phyloP scores from a whole-genome alignment of 768 basidiomycete species.

The Calocera viscosa region DNA sequence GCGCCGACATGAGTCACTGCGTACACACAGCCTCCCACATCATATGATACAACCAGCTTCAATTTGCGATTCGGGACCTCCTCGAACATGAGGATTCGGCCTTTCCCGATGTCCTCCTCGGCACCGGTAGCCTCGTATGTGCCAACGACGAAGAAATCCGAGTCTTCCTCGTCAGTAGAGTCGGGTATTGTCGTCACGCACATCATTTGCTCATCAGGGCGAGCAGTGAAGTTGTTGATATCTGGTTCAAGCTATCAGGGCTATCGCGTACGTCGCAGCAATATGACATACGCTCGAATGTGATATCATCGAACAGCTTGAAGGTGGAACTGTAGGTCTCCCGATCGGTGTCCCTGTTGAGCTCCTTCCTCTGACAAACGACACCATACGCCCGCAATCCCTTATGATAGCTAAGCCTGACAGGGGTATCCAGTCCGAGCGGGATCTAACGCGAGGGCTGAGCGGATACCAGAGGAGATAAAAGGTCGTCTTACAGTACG shows the following conservation, averaged over 20 bases:
- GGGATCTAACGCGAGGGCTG: slow-evolving; percentile 38
- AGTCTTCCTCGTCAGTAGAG: slow-evolving; percentile 3
- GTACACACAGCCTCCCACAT: slow-evolving; percentile 58
- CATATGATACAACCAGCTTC: slow-evolving; percentile 32
- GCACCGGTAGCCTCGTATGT: slow-evolving; percentile 28
- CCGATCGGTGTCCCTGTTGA: slow-evolving; percentile 41
- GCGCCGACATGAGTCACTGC: slow-evolving; percentile 39
- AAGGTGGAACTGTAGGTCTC: slow-evolving; percentile 44
- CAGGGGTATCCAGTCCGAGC: slow-evolving; percentile 60
- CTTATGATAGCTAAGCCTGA: slow-evolving; percentile 49
- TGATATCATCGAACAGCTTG: slow-evolving; percentile 50
- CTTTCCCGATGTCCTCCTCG: slow-evolving; percentile 29
- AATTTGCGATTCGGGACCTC: slow-evolving; percentile 22
- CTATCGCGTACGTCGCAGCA: neutral
- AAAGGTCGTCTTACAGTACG: slow-evolving; percentile 42
- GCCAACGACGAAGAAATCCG: slow-evolving; percentile 30
- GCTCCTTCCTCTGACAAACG: slow-evolving; percentile 42
- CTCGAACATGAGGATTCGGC: slow-evolving; percentile 44
- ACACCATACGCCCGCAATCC: slow-evolving; percentile 50
- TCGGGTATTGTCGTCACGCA: slow-evolving; percentile 37
- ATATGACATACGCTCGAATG: slow-evolving; percentile 45
- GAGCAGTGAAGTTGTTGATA: slow-evolving; percentile 5
- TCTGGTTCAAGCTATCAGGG: neutral
- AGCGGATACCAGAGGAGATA: neutral
- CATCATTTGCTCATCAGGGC: slow-evolving; percentile 50